Conservation (phyloP, 179 eudicot species). For the Camellia oleifera region DNA sequence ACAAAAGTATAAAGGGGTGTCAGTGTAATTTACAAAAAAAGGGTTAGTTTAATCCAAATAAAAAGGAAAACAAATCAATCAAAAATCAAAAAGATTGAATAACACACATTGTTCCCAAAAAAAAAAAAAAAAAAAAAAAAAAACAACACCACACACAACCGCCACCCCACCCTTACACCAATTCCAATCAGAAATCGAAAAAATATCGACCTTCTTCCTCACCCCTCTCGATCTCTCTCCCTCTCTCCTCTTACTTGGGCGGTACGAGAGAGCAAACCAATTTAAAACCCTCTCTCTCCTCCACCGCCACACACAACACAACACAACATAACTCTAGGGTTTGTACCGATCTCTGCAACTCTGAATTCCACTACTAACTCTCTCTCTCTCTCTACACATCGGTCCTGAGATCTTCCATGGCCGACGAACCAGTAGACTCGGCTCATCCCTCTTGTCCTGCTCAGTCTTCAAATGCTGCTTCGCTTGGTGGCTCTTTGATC, state of each 20-base stretch:
- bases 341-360: slow-evolving; percentile 13
- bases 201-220: not conserved
- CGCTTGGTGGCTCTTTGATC: slow-evolving; percentile 62
- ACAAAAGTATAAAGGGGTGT: no score
- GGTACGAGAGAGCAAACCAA: not conserved
- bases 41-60: no score
- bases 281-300: slow-evolving; percentile 6
- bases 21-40: no score
- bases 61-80: no score
- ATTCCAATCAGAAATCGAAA: no score
- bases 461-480: slow-evolving; percentile 26
- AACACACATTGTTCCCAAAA: no score
- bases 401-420: slow-evolving; percentile 8
- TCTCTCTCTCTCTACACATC: not conserved
- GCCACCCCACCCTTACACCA: no score
- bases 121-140: no score
- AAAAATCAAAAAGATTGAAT: no score
- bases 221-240: no score
- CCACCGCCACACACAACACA: not conserved
- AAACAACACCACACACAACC: no score
- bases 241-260: not conserved
- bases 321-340: slow-evolving; percentile 6
- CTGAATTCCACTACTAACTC: not conserved
- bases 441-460: not conserved
- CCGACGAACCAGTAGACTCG: slow-evolving; percentile 5